Base-by-base conservation (phyloP, 768 basidiomycete genomes). In the Lanmaoa rubissima region DNA sequence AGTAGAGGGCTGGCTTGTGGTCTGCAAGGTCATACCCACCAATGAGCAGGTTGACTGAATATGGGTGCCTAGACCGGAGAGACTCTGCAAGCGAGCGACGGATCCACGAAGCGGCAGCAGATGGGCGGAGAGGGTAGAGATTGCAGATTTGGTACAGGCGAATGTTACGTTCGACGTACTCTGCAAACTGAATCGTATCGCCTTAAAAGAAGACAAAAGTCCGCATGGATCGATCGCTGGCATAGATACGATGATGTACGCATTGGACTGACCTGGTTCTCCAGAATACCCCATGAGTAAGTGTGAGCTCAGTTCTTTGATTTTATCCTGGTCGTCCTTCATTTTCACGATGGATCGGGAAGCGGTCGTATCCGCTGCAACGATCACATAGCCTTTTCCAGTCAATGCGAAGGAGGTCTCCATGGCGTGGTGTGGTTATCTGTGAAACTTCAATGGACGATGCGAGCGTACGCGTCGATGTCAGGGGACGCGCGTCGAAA, bases 241-340 rank as follows among this genome's bases (percentile, higher is more conserved):
- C 5, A 34, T 7, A 50, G 24, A 56, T 24, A 48, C 32, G 52
- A 51, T 17, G 24, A 43, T 53, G 38, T 16, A 26, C 26, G 39
- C 60, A 42, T 53, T 34, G 17, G 85, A 58, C 69, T 13, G 42
- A 73, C 94, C 94, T 75, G 94, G 91, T 73, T 97, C 94, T 61
- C 95, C 95, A 61, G 92, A 92, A 73, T 88, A 93, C 1, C 94
- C 87, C 94, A 99, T 96, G 69, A 95, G 82, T 35, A 98, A 78
- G 73, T 97, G 92, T 26, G 94, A 87, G 59, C 92, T 87, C 42
- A 99, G 81, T 24, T 82, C 80, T 74, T 94, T 94, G 79, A 96
- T 92, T 78, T 98, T 98, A 80, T 98, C 95, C 76, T 92, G 91
- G 74, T 97, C 94, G 38, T 81, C 71, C 78, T 98, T 97, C 94